A percentile compares a stretch with the other conserved stretches of the same genome.
These are phyloP conservation scores for Ogataea pilisensis DNA, from an alignment of 805 yeast genomes.

Conservation along the genomic window DNA sequence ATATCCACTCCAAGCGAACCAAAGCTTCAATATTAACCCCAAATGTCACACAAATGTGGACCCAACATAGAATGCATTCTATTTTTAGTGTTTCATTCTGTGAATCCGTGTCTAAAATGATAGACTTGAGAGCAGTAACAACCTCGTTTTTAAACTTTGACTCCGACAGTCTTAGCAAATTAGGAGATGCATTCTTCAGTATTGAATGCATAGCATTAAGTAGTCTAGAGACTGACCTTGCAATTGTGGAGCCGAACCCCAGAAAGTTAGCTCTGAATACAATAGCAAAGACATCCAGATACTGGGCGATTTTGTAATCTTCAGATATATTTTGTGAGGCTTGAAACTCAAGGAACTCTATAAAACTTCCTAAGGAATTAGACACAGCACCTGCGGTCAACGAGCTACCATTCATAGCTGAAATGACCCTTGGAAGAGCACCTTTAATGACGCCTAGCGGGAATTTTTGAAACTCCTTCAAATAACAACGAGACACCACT, in stretches of 20 bases:
- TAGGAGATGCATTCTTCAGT: constrained; percentile 1
- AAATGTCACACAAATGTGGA: constrained; percentile 12
- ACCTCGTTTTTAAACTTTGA: constrained; percentile 14
- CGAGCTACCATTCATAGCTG: constrained; percentile 10
- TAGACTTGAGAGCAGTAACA: constrained; percentile 14
- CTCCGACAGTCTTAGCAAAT: neutral
- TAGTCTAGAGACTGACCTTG: constrained; percentile 5
- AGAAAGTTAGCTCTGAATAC: constrained; percentile 13
- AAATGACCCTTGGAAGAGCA: constrained; percentile 13
- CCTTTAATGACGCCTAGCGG: constrained; percentile 19
- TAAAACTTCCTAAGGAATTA: constrained; percentile 13
- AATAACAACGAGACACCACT: constrained; percentile 10
- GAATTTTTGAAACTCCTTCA: constrained; percentile 8
- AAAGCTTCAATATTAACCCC: constrained; percentile 18
- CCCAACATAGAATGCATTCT: constrained; percentile 19
- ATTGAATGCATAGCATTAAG: constrained; percentile 5
- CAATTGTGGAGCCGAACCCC: constrained; percentile 6
- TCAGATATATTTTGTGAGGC: constrained; percentile 5
- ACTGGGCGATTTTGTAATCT: constrained; percentile 5
- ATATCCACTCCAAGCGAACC: constrained; percentile 28
- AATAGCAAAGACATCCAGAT: constrained; percentile 10
- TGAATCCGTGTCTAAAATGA: constrained; percentile 12
- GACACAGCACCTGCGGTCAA: constrained; percentile 3
- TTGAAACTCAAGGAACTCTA: constrained; percentile 5
- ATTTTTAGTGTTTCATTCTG: constrained; percentile 11